Percentiles rank a stretch among this genome's conserved stretches.
Evolutionary conservation across 331 rosid genomes (phyloP).

Genomic region (Saraca asoca): DNA sequence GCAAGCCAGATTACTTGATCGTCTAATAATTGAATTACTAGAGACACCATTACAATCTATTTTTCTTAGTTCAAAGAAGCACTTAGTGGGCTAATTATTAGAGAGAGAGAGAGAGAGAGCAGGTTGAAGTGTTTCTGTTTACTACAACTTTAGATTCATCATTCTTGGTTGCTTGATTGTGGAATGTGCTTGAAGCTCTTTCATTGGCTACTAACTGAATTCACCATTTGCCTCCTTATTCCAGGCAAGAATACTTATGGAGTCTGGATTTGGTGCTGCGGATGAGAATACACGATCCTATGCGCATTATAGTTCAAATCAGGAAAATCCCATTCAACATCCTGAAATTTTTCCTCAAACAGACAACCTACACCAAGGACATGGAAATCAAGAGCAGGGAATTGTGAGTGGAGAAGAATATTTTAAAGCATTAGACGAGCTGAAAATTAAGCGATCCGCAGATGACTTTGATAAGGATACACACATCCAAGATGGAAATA

Average conservation of each 20-base stretch:
- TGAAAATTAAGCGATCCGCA: constrained; percentile 47
- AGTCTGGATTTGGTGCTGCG: constrained; percentile 47
- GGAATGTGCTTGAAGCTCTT: constrained; percentile 5
- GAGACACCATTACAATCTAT: too few species aligned
- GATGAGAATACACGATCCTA: constrained; percentile 45
- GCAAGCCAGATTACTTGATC: too few species aligned
- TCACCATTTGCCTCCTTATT: constrained; percentile 11
- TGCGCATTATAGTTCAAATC: constrained; percentile 38
- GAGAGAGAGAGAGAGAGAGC: too few species aligned
- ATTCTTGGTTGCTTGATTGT: background rate
- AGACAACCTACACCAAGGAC: constrained; percentile 32
- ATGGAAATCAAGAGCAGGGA: constrained; percentile 40
- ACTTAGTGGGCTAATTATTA: too few species aligned
- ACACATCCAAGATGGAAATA: constrained; percentile 49
- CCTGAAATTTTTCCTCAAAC: too few species aligned
- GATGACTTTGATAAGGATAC: constrained; percentile 56
- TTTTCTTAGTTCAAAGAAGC: too few species aligned
- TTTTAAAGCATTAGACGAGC: constrained; percentile 60
- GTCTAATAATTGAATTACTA: too few species aligned
- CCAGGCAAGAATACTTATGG: constrained; percentile 82
- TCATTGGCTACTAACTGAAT: constrained; percentile 3
- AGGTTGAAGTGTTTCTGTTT: too few species aligned
- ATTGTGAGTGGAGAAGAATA: constrained; percentile 56
- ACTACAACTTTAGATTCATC: too few species aligned
- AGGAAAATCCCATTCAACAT: constrained; percentile 36